phyloP scores from a whole-genome alignment of 225 moss, liverwort and hornwort genomes.

The Ulota crispa region DNA sequence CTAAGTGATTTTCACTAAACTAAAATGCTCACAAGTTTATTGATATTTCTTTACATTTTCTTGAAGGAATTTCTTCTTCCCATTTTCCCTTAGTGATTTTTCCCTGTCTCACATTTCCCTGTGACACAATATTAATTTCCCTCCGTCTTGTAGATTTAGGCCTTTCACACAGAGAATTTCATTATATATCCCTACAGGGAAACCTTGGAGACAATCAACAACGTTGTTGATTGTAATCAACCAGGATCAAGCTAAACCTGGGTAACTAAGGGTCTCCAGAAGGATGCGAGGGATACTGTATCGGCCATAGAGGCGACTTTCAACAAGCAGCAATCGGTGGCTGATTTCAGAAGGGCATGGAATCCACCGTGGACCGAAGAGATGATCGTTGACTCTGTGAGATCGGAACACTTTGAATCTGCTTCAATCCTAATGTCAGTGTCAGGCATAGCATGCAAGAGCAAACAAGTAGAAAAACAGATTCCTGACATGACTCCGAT shows the following conservation, averaged over 20 bases:
- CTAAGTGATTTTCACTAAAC: no score
- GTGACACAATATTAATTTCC: no score
- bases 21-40: no score
- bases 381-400: conserved; percentile 19
- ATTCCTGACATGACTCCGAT: neutral
- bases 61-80: no score
- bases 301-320: neutral
- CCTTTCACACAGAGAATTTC: no score
- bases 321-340: neutral
- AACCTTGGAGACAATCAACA: no score
- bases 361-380: conserved; percentile 25
- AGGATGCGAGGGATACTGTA: neutral
- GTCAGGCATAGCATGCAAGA: neutral
- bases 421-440: neutral
- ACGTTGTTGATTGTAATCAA: neutral
- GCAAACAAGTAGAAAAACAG: neutral
- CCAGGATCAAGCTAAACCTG: conserved; percentile 10
- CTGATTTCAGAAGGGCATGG: neutral
- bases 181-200: no score
- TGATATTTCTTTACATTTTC: no score
- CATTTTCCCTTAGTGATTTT: no score
- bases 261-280: conserved; percentile 13
- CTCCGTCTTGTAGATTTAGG: no score
- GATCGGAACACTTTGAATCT: neutral
- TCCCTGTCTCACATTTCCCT: no score